Evolutionary conservation across 2,329 filamentous ascomycete species (phyloP).

Genomic region (Penicillium sp.): DNA sequence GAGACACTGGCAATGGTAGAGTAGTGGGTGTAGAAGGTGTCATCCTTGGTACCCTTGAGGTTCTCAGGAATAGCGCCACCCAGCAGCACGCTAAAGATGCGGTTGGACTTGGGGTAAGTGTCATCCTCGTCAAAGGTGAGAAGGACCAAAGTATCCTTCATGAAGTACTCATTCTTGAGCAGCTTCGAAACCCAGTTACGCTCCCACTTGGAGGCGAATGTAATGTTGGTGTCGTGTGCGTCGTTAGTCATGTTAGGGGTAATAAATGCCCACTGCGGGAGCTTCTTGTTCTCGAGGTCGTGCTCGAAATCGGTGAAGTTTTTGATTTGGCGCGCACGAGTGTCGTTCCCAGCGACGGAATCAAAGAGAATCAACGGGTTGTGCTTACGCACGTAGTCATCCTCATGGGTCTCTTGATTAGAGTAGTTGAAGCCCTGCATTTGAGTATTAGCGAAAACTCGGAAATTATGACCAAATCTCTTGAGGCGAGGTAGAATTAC

Average conservation of each 20-base stretch:
- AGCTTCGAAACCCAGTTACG: conserved; percentile 64
- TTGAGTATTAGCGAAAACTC: background rate
- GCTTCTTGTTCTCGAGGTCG: conserved; percentile 57
- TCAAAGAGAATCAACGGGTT: conserved; percentile 63
- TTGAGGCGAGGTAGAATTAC: too few species aligned
- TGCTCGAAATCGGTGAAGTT: conserved; percentile 64
- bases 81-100: conserved; percentile 63
- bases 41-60: conserved; percentile 62
- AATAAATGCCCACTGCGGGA: conserved; percentile 63
- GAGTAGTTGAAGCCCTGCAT: conserved; percentile 50
- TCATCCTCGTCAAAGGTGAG: conserved; percentile 80
- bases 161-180: conserved; percentile 63
- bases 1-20: conserved; percentile 61
- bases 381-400: conserved; percentile 80
- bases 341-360: conserved; percentile 52
- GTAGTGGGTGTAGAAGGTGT: conserved; percentile 68
- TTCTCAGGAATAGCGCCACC: conserved; percentile 64
- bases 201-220: conserved; percentile 63
- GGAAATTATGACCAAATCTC: too few species aligned
- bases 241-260: conserved; percentile 56
- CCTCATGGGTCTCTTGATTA: conserved; percentile 59
- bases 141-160: conserved; percentile 69
- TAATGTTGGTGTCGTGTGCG: conserved; percentile 68
- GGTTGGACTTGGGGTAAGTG: conserved; percentile 62
- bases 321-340: conserved; percentile 64